These are phyloP conservation scores for Flammula alnicola DNA, from an alignment of 1,284 basidiomycete genomes.

Conservation along the genomic window DNA sequence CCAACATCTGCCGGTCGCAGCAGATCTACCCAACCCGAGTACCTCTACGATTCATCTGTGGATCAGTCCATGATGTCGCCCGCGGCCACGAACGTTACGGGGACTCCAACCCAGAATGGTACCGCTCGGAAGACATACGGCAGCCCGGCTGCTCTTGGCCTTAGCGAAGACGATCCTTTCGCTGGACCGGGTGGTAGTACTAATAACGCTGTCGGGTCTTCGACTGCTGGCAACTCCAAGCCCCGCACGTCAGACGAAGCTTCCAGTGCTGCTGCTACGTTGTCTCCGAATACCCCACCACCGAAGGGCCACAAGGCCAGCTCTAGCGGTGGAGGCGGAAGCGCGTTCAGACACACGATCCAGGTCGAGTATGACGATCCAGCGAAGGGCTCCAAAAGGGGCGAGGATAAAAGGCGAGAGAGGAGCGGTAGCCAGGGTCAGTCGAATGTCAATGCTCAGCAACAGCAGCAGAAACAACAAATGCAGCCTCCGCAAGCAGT, in stretches of 20 bases:
- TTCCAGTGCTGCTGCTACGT: slow-evolving; percentile 8
- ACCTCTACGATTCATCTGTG: slow-evolving; percentile 44
- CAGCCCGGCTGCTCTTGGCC: slow-evolving; percentile 36
- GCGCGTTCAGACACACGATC: slow-evolving; percentile 72
- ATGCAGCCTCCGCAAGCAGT: slow-evolving; percentile 1
- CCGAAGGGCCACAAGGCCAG: slow-evolving; percentile 30
- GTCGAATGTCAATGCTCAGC: slow-evolving; percentile 1
- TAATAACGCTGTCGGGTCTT: slow-evolving; percentile 13
- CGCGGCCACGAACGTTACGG: slow-evolving; percentile 40
- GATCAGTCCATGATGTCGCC: slow-evolving; percentile 32
- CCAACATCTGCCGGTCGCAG: slow-evolving; percentile 38
- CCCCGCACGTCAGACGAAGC: slow-evolving; percentile 20
- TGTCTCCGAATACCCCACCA: slow-evolving; percentile 23
- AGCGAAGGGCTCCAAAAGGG: slow-evolving; percentile 34
- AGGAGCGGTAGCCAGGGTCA: slow-evolving; percentile 32
- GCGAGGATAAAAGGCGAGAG: slow-evolving; percentile 31
- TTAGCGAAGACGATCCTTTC: slow-evolving; percentile 51
- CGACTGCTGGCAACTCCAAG: slow-evolving; percentile 20
- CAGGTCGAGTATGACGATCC: slow-evolving; percentile 85
- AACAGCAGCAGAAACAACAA: slow-evolving; percentile 7
- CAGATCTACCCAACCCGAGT: slow-evolving; percentile 42
- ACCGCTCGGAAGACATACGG: slow-evolving; percentile 16
- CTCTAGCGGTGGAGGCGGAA: slow-evolving; percentile 29
- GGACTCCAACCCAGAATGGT: slow-evolving; percentile 56
- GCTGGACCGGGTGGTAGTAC: slow-evolving; percentile 36